phyloP scores from a whole-genome alignment of 2,329 filamentous ascomycete genomes.

The Monilinia fructigena region DNA sequence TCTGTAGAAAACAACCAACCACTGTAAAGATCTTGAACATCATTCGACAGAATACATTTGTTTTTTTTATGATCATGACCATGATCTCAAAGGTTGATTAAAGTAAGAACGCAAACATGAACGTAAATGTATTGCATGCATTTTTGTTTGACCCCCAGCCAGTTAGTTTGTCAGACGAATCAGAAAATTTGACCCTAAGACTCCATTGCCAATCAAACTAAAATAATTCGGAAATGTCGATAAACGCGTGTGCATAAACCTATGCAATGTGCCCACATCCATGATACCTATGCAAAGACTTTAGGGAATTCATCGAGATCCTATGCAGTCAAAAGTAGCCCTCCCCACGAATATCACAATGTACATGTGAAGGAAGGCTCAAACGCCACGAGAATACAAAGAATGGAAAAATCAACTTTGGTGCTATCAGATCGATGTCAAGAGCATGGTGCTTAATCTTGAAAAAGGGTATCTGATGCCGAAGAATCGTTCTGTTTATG shows the following conservation, averaged over 20 bases:
- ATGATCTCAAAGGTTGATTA: slow-evolving; percentile 3
- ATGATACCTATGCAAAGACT: slow-evolving; percentile 23
- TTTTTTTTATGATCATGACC: slow-evolving; percentile 3
- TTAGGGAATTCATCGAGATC: slow-evolving; percentile 15
- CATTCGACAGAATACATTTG: slow-evolving; percentile 12
- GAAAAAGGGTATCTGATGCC: neutral
- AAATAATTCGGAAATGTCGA: slow-evolving; percentile 7
- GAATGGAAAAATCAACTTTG: slow-evolving; percentile 11
- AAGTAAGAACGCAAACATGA: neutral
- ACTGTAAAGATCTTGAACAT: neutral
- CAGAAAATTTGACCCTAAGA: slow-evolving; percentile 16
- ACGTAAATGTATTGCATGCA: neutral
- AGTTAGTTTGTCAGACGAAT: slow-evolving; percentile 12
- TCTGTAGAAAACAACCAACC: too few relatives aligned
- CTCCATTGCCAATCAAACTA: slow-evolving; percentile 17
- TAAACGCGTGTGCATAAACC: slow-evolving; percentile 16
- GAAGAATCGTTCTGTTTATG: slow-evolving; percentile 26
- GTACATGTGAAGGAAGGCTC: slow-evolving; percentile 23
- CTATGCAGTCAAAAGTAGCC: slow-evolving; percentile 21
- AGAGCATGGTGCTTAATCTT: slow-evolving; percentile 12
- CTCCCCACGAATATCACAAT: slow-evolving; percentile 19
- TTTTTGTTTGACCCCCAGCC: slow-evolving; percentile 7
- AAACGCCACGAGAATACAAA: slow-evolving; percentile 24
- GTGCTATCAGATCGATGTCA: slow-evolving; percentile 5
- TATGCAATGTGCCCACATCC: slow-evolving; percentile 24